A percentile compares a stretch with the other conserved stretches of the same genome.
Conservation (phyloP, 805 yeast species). For the Candida insectalens region DNA sequence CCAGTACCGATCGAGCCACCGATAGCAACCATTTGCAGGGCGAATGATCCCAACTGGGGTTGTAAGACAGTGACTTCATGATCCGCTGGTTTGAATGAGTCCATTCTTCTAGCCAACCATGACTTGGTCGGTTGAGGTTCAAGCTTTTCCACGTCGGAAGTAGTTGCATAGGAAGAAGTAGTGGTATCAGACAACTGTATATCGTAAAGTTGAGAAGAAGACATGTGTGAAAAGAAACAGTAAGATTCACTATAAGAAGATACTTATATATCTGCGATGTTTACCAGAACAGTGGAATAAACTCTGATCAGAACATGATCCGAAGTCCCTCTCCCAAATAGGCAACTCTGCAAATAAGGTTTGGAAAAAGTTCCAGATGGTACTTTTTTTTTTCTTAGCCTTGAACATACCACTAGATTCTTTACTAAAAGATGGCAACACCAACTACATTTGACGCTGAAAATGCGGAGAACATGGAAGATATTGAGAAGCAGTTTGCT, state of each 20-base stretch:
- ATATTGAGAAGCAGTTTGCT: conserved; percentile 95
- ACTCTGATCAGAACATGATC: too few species aligned
- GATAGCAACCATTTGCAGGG: conserved; percentile 57
- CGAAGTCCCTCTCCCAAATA: too few species aligned
- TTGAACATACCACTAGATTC: too few species aligned
- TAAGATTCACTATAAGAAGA: not conserved
- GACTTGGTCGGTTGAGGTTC: conserved; percentile 1
- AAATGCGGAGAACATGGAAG: conserved; percentile 88
- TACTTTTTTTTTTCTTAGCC: too few species aligned
- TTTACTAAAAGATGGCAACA: conserved; percentile 21
- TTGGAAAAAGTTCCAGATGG: too few species aligned
- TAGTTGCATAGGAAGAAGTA: conserved; percentile 1
- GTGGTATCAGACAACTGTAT: not conserved
- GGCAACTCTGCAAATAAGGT: too few species aligned
- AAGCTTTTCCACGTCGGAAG: too few species aligned
- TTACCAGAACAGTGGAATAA: too few species aligned
- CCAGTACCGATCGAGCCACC: conserved; percentile 68
- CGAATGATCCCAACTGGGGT: conserved; percentile 25
- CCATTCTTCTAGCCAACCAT: conserved; percentile 13
- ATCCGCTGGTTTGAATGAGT: conserved; percentile 18
- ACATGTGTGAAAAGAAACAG: not conserved
- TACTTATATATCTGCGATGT: not conserved
- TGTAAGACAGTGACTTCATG: conserved; percentile 13
- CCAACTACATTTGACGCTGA: conserved; percentile 46
- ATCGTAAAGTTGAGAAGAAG: not conserved